These are phyloP conservation scores for Oryza brachyantha DNA, from an alignment of 176 grass and related monocot species.

Conservation along the genomic window DNA sequence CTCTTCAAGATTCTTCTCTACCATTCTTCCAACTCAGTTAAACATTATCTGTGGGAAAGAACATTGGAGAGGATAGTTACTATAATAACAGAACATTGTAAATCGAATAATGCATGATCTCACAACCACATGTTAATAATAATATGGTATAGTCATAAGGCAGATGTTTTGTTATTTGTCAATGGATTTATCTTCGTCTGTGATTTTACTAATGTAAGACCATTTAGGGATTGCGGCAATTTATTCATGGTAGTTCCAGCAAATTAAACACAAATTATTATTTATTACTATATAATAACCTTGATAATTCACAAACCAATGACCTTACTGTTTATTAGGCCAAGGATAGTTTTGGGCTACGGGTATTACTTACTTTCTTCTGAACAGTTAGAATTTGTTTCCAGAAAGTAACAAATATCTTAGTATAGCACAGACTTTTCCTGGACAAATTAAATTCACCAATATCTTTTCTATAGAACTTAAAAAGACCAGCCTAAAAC, in stretches of 20 bases:
- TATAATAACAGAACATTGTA: slow-evolving; percentile 3
- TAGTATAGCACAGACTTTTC: not conserved
- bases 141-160: slow-evolving; percentile 10
- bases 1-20: slow-evolving; percentile 33
- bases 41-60: slow-evolving; percentile 29
- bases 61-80: slow-evolving; percentile 22
- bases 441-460: not conserved
- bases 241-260: not conserved
- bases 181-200: not conserved
- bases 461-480: not conserved
- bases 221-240: slow-evolving; percentile 2
- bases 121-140: not conserved
- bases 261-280: not conserved
- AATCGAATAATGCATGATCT: slow-evolving; percentile 16
- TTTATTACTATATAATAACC: not conserved
- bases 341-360: not conserved
- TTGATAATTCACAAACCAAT: slow-evolving; percentile 12
- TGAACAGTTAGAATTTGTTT: not conserved
- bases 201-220: not conserved
- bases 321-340: not conserved
- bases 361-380: slow-evolving; percentile 5
- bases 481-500: not conserved
- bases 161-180: not conserved
- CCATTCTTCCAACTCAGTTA: slow-evolving; percentile 26
- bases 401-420: not conserved